phyloP scores from a whole-genome alignment of 2,329 filamentous ascomycete species.

The Alternaria gaisen region DNA sequence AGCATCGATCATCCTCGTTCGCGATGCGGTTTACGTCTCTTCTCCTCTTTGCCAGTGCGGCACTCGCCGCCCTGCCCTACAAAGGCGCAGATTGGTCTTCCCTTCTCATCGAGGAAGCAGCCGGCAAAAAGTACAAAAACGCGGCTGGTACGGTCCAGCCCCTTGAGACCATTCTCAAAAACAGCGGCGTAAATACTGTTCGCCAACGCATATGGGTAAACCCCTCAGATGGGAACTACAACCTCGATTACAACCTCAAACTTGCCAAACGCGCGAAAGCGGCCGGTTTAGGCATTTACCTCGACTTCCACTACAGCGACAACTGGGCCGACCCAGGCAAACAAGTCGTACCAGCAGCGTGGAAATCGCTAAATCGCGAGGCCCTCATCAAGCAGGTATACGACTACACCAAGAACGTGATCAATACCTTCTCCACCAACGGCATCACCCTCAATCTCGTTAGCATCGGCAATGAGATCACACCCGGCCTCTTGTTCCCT shows the following conservation, averaged over 20 bases:
- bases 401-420: slow-evolving; percentile 72
- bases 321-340: slow-evolving; percentile 75
- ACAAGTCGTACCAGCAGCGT: slow-evolving; percentile 70
- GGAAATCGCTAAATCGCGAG: slow-evolving; percentile 66
- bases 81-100: slow-evolving; percentile 78
- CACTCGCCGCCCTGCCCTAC: slow-evolving; percentile 64
- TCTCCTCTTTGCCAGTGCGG: slow-evolving; percentile 30
- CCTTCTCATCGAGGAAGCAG: slow-evolving; percentile 67
- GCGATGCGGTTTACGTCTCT: slow-evolving; percentile 42
- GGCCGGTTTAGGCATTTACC: slow-evolving; percentile 67
- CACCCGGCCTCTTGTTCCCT: slow-evolving; percentile 71
- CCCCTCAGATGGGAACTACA: slow-evolving; percentile 67
- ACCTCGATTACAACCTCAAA: slow-evolving; percentile 73
- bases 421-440: slow-evolving; percentile 67
- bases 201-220: slow-evolving; percentile 78
- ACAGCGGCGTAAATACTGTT: slow-evolving; percentile 72
- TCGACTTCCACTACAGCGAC: slow-evolving; percentile 74
- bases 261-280: slow-evolving; percentile 72
- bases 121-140: slow-evolving; percentile 69
- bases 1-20: not conserved
- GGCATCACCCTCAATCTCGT: slow-evolving; percentile 68
- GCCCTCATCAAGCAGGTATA: slow-evolving; percentile 70
- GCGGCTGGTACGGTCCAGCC: slow-evolving; percentile 61
- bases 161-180: slow-evolving; percentile 70
- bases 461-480: slow-evolving; percentile 79